Conservation (phyloP, 768 basidiomycete species). For the Phaffia tasmanica region DNA sequence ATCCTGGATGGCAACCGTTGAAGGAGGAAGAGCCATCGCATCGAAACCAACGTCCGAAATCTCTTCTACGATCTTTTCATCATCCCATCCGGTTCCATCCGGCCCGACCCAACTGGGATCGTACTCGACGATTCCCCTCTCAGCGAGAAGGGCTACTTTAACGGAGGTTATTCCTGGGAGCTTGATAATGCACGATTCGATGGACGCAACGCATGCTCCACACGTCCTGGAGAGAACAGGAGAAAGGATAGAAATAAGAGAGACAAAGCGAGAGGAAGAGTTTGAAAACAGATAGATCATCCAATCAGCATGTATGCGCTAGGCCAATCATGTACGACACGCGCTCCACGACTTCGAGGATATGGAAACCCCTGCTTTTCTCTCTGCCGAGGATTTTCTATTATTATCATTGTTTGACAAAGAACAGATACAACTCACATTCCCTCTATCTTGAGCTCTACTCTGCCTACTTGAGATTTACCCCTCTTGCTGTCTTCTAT, state of each 20-base stretch:
- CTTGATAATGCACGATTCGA: constrained; percentile 33
- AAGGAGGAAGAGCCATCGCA: constrained; percentile 59
- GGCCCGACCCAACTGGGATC: constrained; percentile 47
- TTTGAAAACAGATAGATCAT: neutral
- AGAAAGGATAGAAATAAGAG: neutral
- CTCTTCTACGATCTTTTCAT: constrained; percentile 73
- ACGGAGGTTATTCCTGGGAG: constrained; percentile 83
- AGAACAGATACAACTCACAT: constrained; percentile 18
- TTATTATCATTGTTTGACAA: neutral
- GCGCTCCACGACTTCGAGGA: neutral
- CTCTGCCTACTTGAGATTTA: neutral
- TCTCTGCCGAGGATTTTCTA: neutral
- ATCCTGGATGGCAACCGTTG: constrained; percentile 9
- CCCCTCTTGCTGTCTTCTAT: constrained; percentile 3
- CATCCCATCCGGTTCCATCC: constrained; percentile 49
- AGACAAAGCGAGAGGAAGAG: neutral
- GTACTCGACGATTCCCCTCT: constrained; percentile 82
- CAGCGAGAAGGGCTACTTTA: constrained; percentile 93
- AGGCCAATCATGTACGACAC: neutral
- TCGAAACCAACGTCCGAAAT: constrained; percentile 89
- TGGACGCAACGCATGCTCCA: constrained; percentile 39
- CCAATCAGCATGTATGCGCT: neutral
- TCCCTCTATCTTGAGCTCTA: constrained; percentile 22
- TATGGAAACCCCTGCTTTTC: too few species aligned
- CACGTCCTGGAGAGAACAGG: constrained; percentile 28